Conservation (phyloP, 108 stramenopile species). For the Epithemia pelagica region DNA sequence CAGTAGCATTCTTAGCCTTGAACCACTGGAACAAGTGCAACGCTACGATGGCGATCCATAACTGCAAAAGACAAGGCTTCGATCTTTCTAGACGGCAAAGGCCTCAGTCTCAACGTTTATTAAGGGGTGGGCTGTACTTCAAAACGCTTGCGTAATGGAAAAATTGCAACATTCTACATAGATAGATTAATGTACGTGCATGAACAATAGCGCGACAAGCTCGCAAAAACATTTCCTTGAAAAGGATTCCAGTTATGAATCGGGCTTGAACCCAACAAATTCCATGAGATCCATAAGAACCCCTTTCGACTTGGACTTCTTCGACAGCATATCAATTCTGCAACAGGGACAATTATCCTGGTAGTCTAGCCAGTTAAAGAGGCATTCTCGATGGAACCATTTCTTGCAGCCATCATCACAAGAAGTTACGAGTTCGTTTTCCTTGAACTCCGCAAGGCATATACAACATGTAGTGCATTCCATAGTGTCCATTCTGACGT, state of each 20-base stretch:
- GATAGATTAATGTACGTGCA: not conserved
- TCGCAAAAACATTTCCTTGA: not conserved
- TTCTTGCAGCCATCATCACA: slow-evolving; percentile 6
- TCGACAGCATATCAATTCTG: not conserved
- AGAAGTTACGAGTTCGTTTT: slow-evolving; percentile 4
- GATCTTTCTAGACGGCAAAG: not conserved
- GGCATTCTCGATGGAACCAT: slow-evolving; percentile 7
- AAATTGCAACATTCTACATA: not conserved
- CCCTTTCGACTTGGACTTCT: not conserved
- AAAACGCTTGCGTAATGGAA: not conserved
- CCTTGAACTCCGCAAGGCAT: slow-evolving; percentile 5
- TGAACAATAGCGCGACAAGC: not conserved
- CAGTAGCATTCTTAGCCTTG: slow-evolving; percentile 59
- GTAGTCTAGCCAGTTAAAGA: slow-evolving; percentile 7
- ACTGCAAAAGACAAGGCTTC: not conserved
- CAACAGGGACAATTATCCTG: slow-evolving; percentile 9
- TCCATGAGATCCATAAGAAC: not conserved
- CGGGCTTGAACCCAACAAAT: slow-evolving; percentile 4
- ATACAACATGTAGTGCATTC: slow-evolving; percentile 4
- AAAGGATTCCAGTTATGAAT: not conserved
- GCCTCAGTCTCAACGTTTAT: not conserved
- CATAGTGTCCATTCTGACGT: slow-evolving; percentile 3
- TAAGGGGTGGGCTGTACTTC: not conserved
- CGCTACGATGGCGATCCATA: slow-evolving; percentile 32
- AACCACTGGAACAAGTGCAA: slow-evolving; percentile 26